Evolutionary conservation across 768 basidiomycete species (phyloP), one percentile per base, ranked within the genome.

Genomic region (Tremella yokohamensis): DNA sequence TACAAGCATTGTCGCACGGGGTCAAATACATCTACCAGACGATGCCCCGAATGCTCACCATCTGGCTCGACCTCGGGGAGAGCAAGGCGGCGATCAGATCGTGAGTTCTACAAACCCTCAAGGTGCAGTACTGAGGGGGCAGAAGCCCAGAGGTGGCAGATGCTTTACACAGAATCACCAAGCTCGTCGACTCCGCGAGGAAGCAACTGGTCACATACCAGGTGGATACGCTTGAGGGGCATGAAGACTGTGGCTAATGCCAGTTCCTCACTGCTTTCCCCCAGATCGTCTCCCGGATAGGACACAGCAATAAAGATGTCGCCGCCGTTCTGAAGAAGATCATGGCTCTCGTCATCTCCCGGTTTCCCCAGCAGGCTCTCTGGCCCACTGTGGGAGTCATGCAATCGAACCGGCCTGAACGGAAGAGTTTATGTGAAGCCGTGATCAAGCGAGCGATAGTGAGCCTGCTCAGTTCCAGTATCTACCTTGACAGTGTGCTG

Each of bases 1-100:
- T 82, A 1, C 83, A 81, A 60, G 87, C 92, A 1, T 84, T 93
- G 47, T 80, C 80, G 68, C 78, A 81, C 69, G 96, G 96, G 16
- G 90, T 92, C 38, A 99, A 99, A 80, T 96, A 87, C 74, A 86
- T 94, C 20, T 98, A 94, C 74, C 94, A 94, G 73, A 90, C 91
- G 0, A 84, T 99, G 60, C 93, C 96, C 0, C 85, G 96, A 40
- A 81, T 97, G 61, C 81, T 99, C 8, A 98, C 92, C 0, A 83
- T 99, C 26, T 99, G 93, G 92, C 79, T 98, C 50, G 92, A 96
- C 74, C 75, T 89, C 58, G 91, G 87, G n/a, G 91, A 91, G 52
- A 78, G 82, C n/a, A 61, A 67, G 8, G 62, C 58, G 8, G 13
- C 47, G 19, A 54, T 56, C 18, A 34, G 29, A 34, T 59, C 52